Base-by-base conservation (phyloP, 2,329 filamentous ascomycete species). In the Botrytis medusae region DNA sequence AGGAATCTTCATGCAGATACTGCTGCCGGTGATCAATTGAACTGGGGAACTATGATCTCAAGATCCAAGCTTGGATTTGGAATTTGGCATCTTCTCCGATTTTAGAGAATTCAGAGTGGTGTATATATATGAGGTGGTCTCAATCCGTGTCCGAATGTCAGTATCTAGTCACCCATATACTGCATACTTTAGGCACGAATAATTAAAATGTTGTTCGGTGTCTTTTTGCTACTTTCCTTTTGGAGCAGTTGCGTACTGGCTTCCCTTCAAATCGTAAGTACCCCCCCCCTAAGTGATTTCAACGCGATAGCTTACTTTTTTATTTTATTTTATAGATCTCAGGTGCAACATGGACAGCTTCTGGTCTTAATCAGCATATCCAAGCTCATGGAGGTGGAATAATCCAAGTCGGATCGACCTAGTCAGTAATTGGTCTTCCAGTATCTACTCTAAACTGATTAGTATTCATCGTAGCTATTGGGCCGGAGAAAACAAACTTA, bases 401-500 rank as follows among this genome's bases (percentile, higher is more conserved):
- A n/a, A 86, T 91, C 78, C 83, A 87, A 76, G 87, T 87, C 2
- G 84, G 85, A 61, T 84, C 83, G 16, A 87, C 85, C 0, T 93
- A 68, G 65, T 68, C 25, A 68, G 65, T 68, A 57, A 57, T 18
- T 22, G 6, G 34, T 40, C 25, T 25, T 10, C 25, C 22, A 57
- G 18, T n/a, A 6, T 12, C 32, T 8, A 57, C 29, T 32, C 5
- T 2, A 68, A 29, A 32, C 48, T 57, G 42, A 68, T 51, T 34
- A 5, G 18, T 18, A 42, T 22, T 9, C 22, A 32, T 42, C 25
- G 10, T n/a, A 68, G 65, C 54, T 68, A 68, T 57, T 86, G 90
- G 82, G 87, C 92, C 48, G 91, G 91, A 25, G 91, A 93, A 79
- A 90, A 92, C 82, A 92, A 92, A 80, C 87, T 88, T 1, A 82